phyloP scores from a whole-genome alignment of 2,329 filamentous ascomycete species.

The Ampelomyces quisqualis region DNA sequence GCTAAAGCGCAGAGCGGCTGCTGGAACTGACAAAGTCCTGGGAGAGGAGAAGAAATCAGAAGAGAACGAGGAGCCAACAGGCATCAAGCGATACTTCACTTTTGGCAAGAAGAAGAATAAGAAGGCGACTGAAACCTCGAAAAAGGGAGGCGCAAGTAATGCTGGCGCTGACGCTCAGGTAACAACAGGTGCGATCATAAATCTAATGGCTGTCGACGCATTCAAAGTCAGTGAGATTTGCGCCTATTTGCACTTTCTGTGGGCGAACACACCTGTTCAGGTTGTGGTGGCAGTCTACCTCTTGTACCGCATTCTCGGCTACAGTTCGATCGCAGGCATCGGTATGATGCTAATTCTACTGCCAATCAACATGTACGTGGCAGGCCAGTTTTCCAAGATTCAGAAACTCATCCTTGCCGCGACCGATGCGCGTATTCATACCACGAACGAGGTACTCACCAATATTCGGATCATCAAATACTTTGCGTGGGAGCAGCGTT shows the following conservation, averaged over 20 bases:
- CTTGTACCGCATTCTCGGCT: slow-evolving; percentile 86
- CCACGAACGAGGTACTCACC: slow-evolving; percentile 93
- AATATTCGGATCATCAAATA: slow-evolving; percentile 99
- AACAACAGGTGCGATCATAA: slow-evolving; percentile 97
- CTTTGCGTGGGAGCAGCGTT: slow-evolving; percentile 96
- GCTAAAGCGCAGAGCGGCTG: slow-evolving; percentile 82
- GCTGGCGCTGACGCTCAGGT: slow-evolving; percentile 67
- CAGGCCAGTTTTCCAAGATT: slow-evolving; percentile 77
- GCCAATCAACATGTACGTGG: slow-evolving; percentile 86
- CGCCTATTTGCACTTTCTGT: slow-evolving; percentile 93
- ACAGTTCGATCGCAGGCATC: slow-evolving; percentile 91
- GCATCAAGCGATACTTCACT: slow-evolving; percentile 51
- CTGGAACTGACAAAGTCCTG: slow-evolving; percentile 69
- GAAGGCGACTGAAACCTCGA: slow-evolving; percentile 45
- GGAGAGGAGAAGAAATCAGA: slow-evolving; percentile 56
- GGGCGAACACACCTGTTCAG: slow-evolving; percentile 87
- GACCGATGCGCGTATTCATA: slow-evolving; percentile 93
- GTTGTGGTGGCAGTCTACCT: slow-evolving; percentile 76
- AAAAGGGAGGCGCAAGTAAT: slow-evolving; percentile 32
- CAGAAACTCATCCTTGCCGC: slow-evolving; percentile 91
- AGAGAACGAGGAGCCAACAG: slow-evolving; percentile 45
- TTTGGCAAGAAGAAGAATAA: slow-evolving; percentile 63
- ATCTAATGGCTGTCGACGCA: slow-evolving; percentile 98
- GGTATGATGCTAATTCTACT: slow-evolving; percentile 85
- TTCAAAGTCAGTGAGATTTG: slow-evolving; percentile 97